Evolutionary conservation across 345 rosid genomes (phyloP), one percentile per base, ranked within the genome.

Genomic region (Eucalyptus tenuipes): DNA sequence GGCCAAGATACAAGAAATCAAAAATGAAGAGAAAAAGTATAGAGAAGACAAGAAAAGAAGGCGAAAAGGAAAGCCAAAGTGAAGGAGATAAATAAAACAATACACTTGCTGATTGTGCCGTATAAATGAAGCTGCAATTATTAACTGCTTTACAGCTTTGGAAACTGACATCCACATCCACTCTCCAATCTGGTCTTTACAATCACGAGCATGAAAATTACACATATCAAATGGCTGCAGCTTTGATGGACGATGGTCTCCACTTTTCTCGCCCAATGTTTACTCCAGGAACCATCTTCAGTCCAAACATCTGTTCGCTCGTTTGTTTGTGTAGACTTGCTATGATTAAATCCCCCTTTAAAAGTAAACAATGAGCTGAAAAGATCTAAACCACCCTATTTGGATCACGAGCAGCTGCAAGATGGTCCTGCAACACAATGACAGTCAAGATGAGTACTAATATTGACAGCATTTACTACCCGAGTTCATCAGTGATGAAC

Each of bases 381-480:
- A 45, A 37, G 40, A 59, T 47, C 91, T 75, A 90, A 91, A 64
- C 89, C 88, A 92, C 95, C 89, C 95, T 96, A 93, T 92, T 97
- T 49, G 95, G 93, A 92, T 95, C 98, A 37, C 98, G 97, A 88
- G 95, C 91, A 87, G 98, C 93, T 47, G 98, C 94, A 87, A 97
- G 87, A 93, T 96, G 99, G 89, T 97, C 98, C 99, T 97, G 88
- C 93, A 93, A 53, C 55, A 81, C 57, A 80, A 40, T 20, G 64
- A 17, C 64, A 13, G 27, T 31, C 48, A 79, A 52, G 80, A 31
- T 55, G 17, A 50, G 82, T 75, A 75, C 47, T 11, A 11, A 31
- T 13, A 10, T 25, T 33, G 87, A 50, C 66, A 53, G 87, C 49
- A 53, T 33, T 45, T 87, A 44, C 79, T 11, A 61, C 42, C 88